Conservation (phyloP, 257 asterid species). For the Solanum paucissectum region DNA sequence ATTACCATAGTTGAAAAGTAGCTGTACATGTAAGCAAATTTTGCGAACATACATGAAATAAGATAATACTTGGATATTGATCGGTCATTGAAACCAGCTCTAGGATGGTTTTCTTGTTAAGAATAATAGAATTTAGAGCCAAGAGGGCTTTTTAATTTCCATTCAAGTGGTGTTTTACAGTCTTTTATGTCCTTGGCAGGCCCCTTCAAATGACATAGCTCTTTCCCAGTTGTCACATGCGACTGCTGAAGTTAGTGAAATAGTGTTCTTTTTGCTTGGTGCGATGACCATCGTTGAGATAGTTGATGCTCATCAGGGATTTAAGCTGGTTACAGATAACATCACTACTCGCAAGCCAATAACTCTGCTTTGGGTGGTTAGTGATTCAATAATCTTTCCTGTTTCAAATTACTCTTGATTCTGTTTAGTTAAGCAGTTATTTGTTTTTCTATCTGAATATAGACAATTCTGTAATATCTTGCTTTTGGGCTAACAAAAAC, state of each 20-base stretch:
- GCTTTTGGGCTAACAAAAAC: background rate
- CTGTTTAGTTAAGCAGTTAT: background rate
- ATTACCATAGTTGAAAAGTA: background rate
- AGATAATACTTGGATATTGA: background rate
- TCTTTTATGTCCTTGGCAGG: constrained; percentile 39
- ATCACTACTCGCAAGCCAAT: constrained; percentile 91
- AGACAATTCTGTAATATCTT: background rate
- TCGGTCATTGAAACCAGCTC: background rate
- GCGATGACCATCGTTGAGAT: constrained; percentile 99
- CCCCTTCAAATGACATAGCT: constrained; percentile 88
- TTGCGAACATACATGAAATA: background rate
- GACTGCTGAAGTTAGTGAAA: constrained; percentile 94
- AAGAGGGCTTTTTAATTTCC: background rate
- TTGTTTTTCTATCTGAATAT: background rate
- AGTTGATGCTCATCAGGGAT: constrained; percentile 97
- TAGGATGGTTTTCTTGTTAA: background rate
- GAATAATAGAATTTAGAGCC: background rate
- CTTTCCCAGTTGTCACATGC: constrained; percentile 91
- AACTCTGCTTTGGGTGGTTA: constrained; percentile 98
- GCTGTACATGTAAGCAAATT: background rate
- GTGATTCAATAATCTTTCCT: constrained; percentile 10
- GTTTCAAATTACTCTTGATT: background rate
- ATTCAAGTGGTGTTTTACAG: background rate
- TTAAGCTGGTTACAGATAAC: constrained; percentile 87
- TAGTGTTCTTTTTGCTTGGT: constrained; percentile 90